Base-by-base conservation (phyloP, 1,284 basidiomycete genomes). In the Ustilago esculenta region DNA sequence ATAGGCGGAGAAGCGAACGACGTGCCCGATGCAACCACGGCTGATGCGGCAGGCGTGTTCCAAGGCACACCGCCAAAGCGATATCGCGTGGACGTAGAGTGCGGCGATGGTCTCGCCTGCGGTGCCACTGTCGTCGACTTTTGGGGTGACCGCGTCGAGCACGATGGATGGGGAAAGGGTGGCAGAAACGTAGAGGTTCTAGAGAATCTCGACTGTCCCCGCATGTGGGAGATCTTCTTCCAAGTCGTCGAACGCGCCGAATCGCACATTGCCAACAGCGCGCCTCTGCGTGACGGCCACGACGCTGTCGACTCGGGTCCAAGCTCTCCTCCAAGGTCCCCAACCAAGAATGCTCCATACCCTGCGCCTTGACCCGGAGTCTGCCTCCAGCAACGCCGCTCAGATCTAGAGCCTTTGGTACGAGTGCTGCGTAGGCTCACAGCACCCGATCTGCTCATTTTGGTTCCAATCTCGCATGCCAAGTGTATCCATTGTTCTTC, bases 111-210 rank as follows among this genome's bases (percentile, higher is more conserved):
- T 18, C 61, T 70, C 1, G 66, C 70, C 3, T 57, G 60, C 23
- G 76, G 75, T 29, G 72, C 75, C 9, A 79, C 75, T 1, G 71
- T 79, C 6, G 75, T 79, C 24, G 76, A 77, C 55, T 77, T 77
- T 32, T 73, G 61, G 65, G 56, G 57, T 17, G 63, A 68, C 37
- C 47, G 57, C 15, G 58, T 61, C 4, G 55, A 69, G 30, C 56
- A 72, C 20, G 52, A 73, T 5, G 67, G 67, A 12, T 79, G 76
- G 76, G 57, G 65, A 4, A 54, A 50, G 15, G 75, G 75, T 8
- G 76, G 75, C 4, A 44, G 51, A 15, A 77, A 79, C 21, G 75
- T 73, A 5, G 54, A 69, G 21, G 76, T 79, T 43, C 64, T 77
- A 6, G 75, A 77, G 37, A 58, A 70, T 18, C 60, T 79, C 23